Conservation (phyloP, 768 basidiomycete species). For the Leccinum subgranulosum region DNA sequence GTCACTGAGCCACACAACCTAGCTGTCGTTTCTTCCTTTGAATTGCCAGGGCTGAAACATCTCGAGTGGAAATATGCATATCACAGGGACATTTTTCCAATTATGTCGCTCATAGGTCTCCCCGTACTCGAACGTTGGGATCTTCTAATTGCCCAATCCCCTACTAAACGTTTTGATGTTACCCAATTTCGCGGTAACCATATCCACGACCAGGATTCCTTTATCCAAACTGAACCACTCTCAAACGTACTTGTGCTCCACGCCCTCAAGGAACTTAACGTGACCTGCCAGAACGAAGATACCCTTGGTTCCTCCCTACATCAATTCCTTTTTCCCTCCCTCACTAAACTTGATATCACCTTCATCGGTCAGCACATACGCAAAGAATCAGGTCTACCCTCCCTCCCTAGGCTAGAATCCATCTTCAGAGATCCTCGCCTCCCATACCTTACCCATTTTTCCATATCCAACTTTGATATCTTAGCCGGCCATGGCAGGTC, state of each 20-base stretch:
- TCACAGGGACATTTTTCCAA: conserved; percentile 38
- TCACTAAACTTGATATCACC: conserved; percentile 44
- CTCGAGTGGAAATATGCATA: conserved; percentile 49
- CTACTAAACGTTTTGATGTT: conserved; percentile 26
- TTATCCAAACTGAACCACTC: conserved; percentile 28
- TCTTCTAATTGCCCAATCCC: conserved; percentile 38
- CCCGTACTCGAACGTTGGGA: conserved; percentile 44
- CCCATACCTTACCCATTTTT: conserved; percentile 47
- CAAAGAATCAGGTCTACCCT: conserved; percentile 25
- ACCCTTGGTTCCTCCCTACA: conserved; percentile 37
- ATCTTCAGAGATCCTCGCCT: conserved; percentile 58
- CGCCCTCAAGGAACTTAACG: conserved; percentile 39
- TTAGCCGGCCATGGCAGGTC: conserved; percentile 36
- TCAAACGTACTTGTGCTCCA: conserved; percentile 25
- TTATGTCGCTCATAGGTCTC: conserved; percentile 40
- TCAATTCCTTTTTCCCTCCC: conserved; percentile 42
- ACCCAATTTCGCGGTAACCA: conserved; percentile 32
- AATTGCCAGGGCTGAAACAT: conserved; percentile 38
- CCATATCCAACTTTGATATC: conserved; percentile 46
- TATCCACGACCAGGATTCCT: conserved; percentile 26
- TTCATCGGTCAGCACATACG: conserved; percentile 32
- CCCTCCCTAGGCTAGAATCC: conserved; percentile 46
- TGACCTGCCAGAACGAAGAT: conserved; percentile 43
- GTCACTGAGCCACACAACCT: conserved; percentile 4
- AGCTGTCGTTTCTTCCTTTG: conserved; percentile 22